Percentiles rank a stretch among this genome's conserved stretches.
These are phyloP conservation scores for Hypomyces rosellus DNA, from an alignment of 2,329 filamentous ascomycete genomes.

Conservation along the genomic window DNA sequence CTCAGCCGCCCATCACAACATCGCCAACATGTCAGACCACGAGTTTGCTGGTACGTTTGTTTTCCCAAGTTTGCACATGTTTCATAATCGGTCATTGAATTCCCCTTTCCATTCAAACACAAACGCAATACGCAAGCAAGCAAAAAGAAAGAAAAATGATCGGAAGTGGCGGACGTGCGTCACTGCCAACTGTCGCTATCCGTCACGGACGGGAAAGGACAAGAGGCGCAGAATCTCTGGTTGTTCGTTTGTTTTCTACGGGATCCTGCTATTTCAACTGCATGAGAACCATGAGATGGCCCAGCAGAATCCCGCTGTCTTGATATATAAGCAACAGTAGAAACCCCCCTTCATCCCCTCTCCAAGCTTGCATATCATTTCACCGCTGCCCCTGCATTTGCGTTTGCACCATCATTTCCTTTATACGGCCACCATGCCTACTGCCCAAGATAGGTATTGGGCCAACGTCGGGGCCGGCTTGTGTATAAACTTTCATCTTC, in stretches of 20 bases:
- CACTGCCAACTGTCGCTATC: background rate
- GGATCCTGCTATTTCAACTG: background rate
- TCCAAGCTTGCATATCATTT: background rate
- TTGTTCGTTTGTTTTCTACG: background rate
- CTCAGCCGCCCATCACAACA: background rate
- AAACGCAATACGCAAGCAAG: background rate
- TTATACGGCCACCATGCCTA: conserved; percentile 14
- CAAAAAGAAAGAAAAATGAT: too few species aligned
- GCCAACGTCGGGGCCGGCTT: conserved; percentile 17
- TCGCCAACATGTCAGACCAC: conserved; percentile 54
- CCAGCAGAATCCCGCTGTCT: background rate
- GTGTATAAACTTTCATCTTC: conserved; percentile 13
- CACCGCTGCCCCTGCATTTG: background rate
- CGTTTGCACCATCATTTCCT: background rate
- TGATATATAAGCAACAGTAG: background rate
- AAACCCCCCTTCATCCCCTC: too few species aligned
- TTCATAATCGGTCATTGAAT: background rate
- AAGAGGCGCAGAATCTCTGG: background rate
- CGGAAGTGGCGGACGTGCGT: background rate
- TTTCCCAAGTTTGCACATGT: background rate
- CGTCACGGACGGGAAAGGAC: background rate
- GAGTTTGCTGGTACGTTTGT: conserved; percentile 50
- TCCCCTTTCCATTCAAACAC: background rate
- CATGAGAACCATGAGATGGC: background rate
- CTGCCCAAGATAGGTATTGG: conserved; percentile 24